Conservation (phyloP, 768 basidiomycete genomes). For the Agrocybe praecox region DNA sequence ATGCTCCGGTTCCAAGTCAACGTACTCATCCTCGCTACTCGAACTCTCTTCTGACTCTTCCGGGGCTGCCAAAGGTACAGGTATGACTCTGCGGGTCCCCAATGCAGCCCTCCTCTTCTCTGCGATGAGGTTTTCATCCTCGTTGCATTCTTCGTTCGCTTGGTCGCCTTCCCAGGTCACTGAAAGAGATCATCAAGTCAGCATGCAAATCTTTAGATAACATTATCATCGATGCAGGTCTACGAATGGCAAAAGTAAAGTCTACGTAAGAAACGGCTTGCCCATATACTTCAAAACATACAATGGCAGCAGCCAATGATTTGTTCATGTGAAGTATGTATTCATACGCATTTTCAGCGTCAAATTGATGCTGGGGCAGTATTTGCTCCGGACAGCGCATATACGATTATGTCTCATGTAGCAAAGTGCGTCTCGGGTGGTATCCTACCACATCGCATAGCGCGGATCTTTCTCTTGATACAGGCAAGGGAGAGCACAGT, state of each 20-base stretch:
- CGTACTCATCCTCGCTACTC: slow-evolving; percentile 74
- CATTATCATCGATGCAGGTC: background rate
- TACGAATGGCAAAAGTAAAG: slow-evolving; percentile 1
- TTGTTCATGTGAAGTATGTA: background rate
- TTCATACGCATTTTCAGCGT: slow-evolving; percentile 2
- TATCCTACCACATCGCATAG: slow-evolving; percentile 11
- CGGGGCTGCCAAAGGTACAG: slow-evolving; percentile 19
- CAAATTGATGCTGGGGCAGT: slow-evolving; percentile 1
- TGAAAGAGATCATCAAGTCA: slow-evolving; percentile 28
- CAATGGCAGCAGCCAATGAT: slow-evolving; percentile 4
- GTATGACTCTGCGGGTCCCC: slow-evolving; percentile 22
- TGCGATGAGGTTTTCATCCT: slow-evolving; percentile 24
- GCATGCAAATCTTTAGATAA: slow-evolving; percentile 3
- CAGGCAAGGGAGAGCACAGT: slow-evolving; percentile 13
- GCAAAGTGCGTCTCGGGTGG: slow-evolving; percentile 11
- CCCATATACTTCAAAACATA: background rate
- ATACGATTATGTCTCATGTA: slow-evolving; percentile 19
- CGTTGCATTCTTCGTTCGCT: slow-evolving; percentile 48
- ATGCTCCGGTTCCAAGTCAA: slow-evolving; percentile 43
- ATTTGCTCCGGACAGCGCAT: slow-evolving; percentile 7
- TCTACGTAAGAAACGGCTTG: slow-evolving; percentile 2
- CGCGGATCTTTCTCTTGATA: slow-evolving; percentile 11
- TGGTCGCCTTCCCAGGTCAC: slow-evolving; percentile 77
- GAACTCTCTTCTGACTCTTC: slow-evolving; percentile 53
- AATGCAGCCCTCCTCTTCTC: slow-evolving; percentile 32